Percentiles rank a stretch among this genome's conserved stretches.
Conservation (phyloP, 2,329 filamentous ascomycete species). For the Penicillium sp. region DNA sequence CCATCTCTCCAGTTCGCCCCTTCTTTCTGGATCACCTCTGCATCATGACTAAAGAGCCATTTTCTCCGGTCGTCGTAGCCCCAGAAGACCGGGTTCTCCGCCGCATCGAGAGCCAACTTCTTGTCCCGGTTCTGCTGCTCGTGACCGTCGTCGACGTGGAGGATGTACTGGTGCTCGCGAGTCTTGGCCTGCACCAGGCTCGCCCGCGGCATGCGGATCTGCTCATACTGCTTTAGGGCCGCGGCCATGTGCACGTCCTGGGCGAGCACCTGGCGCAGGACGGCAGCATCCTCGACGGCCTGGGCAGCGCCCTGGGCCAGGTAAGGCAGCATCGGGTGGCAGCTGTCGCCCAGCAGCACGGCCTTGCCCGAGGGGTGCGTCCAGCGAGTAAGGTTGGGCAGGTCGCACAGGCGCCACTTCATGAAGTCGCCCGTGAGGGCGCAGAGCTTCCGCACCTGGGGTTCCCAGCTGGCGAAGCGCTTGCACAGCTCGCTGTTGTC, state of each 20-base stretch:
- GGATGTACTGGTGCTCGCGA: constrained; percentile 21
- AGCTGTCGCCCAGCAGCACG: constrained; percentile 63
- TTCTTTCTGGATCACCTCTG: constrained; percentile 6
- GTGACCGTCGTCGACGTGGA: constrained; percentile 19
- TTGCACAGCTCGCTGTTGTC: constrained; percentile 37
- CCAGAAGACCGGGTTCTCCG: constrained; percentile 15
- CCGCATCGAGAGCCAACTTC: constrained; percentile 15
- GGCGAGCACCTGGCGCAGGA: constrained; percentile 56
- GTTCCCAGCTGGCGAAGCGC: constrained; percentile 40
- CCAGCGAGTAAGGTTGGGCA: constrained; percentile 59
- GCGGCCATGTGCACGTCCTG: constrained; percentile 15
- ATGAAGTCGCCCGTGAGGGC: constrained; percentile 54
- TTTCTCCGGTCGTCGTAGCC: constrained; percentile 9
- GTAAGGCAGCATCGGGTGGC: constrained; percentile 67
- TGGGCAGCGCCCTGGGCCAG: constrained; percentile 67
- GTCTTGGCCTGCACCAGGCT: constrained; percentile 16
- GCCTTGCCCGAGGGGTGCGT: constrained; percentile 52
- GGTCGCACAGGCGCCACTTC: constrained; percentile 64
- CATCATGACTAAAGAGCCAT: constrained; percentile 9
- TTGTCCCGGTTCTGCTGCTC: constrained; percentile 19
- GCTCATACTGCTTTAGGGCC: constrained; percentile 18
- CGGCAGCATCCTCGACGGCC: constrained; percentile 66
- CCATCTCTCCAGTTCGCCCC: constrained; percentile 7
- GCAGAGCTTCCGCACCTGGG: constrained; percentile 36
- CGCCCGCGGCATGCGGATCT: constrained; percentile 15